A percentile compares a stretch with the other conserved stretches of the same genome.
Evolutionary conservation across 2,329 filamentous ascomycete species (phyloP).

Genomic region (Fusarium brevicatenulatum): DNA sequence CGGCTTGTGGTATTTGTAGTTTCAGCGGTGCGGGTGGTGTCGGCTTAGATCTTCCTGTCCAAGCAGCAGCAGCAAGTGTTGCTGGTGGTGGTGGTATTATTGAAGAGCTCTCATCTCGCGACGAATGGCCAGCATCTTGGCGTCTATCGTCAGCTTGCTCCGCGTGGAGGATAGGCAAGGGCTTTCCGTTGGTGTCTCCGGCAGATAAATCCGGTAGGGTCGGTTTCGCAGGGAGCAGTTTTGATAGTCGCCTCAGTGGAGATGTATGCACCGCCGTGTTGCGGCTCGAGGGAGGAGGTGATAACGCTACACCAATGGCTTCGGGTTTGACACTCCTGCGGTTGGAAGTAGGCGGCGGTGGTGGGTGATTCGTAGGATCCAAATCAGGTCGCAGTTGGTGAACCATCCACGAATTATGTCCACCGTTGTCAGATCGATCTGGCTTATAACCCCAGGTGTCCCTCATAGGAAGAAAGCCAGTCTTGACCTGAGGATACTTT

Average conservation of each 20-base stretch:
- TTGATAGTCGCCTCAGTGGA: slow-evolving; percentile 52
- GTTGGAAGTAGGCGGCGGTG: slow-evolving; percentile 40
- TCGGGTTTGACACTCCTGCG: slow-evolving; percentile 49
- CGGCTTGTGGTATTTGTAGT: slow-evolving; percentile 44
- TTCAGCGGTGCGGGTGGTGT: slow-evolving; percentile 42
- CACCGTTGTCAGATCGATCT: slow-evolving; percentile 41
- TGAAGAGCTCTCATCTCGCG: slow-evolving; percentile 14
- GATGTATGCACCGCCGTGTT: slow-evolving; percentile 35
- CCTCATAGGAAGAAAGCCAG: slow-evolving; percentile 51
- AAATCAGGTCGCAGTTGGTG: slow-evolving; percentile 38
- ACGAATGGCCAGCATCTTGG: slow-evolving; percentile 12
- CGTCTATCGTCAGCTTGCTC: slow-evolving; percentile 18
- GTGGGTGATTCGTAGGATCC: slow-evolving; percentile 31
- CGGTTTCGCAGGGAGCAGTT: slow-evolving; percentile 59
- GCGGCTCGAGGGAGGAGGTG: slow-evolving; percentile 43
- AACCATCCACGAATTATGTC: slow-evolving; percentile 44
- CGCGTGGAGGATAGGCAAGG: slow-evolving; percentile 23
- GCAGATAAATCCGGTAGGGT: slow-evolving; percentile 48
- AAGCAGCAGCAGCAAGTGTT: slow-evolving; percentile 20
- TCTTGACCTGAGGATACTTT: slow-evolving; percentile 51
- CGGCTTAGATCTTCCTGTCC: slow-evolving; percentile 27
- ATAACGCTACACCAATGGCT: slow-evolving; percentile 59
- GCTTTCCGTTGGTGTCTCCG: slow-evolving; percentile 29
- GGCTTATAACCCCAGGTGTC: slow-evolving; percentile 51
- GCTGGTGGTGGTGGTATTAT: slow-evolving; percentile 14